phyloP scores from a whole-genome alignment of 371 early-diverging fungal species.

The Saksenaea vasiformis region DNA sequence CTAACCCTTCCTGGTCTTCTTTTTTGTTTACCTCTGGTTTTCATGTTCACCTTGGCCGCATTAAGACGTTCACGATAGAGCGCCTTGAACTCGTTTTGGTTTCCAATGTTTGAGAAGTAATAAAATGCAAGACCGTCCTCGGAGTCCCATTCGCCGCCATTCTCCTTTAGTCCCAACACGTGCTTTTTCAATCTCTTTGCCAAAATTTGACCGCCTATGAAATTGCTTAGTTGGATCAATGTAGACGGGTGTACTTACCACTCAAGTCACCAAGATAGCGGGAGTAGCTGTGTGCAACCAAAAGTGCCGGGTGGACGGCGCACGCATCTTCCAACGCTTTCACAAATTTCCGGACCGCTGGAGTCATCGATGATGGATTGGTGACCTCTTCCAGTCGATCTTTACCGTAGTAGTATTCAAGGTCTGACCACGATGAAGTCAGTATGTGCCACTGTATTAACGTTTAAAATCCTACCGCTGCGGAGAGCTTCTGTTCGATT shows the following conservation, averaged over 20 bases:
- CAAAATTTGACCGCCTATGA: conserved; percentile 61
- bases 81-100: conserved; percentile 58
- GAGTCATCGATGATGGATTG: conserved; percentile 44
- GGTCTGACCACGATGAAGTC: conserved; percentile 27
- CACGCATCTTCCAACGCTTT: conserved; percentile 52
- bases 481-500: conserved; percentile 43
- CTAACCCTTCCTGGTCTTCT: not conserved
- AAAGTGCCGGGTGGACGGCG: conserved; percentile 47
- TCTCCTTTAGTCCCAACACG: conserved; percentile 37
- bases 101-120: conserved; percentile 50
- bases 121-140: conserved; percentile 56
- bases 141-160: conserved; percentile 41
- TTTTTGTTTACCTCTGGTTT: conserved; percentile 31
- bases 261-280: conserved; percentile 68
- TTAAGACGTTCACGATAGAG: conserved; percentile 61
- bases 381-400: conserved; percentile 42
- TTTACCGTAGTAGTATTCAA: conserved; percentile 57
- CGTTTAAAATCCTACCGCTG: conserved; percentile 23
- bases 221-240: not conserved
- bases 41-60: conserved; percentile 30
- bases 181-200: conserved; percentile 56
- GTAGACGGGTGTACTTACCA: conserved; percentile 16
- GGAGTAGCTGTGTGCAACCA: conserved; percentile 63
- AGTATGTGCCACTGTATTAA: not conserved
- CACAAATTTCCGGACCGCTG: conserved; percentile 54